These are phyloP conservation scores for Gossypium turneri DNA, from an alignment of 345 rosid genomes.

Conservation along the genomic window DNA sequence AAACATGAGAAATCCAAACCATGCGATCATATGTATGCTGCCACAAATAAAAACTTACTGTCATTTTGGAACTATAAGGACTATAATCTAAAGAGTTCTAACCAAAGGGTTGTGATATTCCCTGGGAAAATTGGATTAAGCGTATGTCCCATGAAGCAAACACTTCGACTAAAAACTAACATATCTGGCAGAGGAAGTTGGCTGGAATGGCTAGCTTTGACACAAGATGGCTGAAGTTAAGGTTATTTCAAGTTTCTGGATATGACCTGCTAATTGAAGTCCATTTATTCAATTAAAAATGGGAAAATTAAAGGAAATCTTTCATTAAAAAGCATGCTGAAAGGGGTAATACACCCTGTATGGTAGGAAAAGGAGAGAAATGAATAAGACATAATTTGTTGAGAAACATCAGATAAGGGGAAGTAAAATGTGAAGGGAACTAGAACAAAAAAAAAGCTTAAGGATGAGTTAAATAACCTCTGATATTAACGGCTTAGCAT, in stretches of 20 bases:
- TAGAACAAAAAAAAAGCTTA: neutral
- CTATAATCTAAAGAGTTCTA: neutral
- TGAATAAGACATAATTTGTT: neutral
- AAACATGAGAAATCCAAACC: neutral
- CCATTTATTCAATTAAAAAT: neutral
- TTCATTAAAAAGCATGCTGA: neutral
- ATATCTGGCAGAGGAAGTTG: neutral
- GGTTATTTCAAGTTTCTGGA: conserved; percentile 8
- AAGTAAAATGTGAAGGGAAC: neutral
- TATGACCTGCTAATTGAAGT: conserved; percentile 28
- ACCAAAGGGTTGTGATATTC: neutral
- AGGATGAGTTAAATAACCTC: conserved; percentile 34
- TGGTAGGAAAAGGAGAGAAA: neutral
- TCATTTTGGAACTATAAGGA: neutral
- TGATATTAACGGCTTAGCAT: conserved; percentile 70
- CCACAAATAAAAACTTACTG: neutral
- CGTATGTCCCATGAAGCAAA: neutral
- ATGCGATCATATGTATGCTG: neutral
- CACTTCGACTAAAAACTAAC: too few relatives aligned
- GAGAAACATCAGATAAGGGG: neutral
- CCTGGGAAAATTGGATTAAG: neutral
- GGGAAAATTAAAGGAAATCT: neutral
- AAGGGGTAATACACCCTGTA: neutral
- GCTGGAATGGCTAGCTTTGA: neutral
- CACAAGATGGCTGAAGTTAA: neutral